Evolutionary conservation across 208 protist genomes (phyloP).

Genomic region (Crithidia thermophila): DNA sequence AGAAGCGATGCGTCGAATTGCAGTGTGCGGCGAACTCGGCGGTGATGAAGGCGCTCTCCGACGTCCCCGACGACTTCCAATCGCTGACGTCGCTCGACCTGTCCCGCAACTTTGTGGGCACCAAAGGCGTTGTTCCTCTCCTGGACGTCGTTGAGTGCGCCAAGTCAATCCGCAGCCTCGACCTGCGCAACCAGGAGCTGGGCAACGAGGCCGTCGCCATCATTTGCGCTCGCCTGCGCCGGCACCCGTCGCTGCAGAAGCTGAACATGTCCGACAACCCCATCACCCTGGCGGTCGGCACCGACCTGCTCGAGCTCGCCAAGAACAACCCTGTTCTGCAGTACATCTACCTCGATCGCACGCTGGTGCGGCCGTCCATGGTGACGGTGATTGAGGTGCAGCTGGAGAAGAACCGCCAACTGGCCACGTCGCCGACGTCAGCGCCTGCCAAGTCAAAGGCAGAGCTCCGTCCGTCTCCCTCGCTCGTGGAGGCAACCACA

Average conservation of each 20-base stretch:
- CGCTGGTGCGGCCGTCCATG: constrained; percentile 51
- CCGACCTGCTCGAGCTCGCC: constrained; percentile 67
- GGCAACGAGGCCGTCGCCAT: constrained; percentile 52
- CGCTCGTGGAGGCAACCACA: neutral
- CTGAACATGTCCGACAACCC: constrained; percentile 87
- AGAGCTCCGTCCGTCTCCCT: too few species aligned
- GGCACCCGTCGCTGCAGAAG: constrained; percentile 63
- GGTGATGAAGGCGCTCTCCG: constrained; percentile 47
- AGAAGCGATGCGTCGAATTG: constrained; percentile 65
- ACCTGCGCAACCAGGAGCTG: constrained; percentile 70
- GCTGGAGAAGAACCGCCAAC: constrained; percentile 51
- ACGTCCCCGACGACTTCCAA: constrained; percentile 68
- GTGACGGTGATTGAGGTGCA: constrained; percentile 53
- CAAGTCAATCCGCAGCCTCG: constrained; percentile 44
- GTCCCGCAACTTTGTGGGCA: constrained; percentile 86
- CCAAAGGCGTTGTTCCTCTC: constrained; percentile 75
- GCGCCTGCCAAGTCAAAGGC: too few species aligned
- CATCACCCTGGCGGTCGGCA: constrained; percentile 69
- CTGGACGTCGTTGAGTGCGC: constrained; percentile 75
- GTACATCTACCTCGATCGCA: constrained; percentile 70
- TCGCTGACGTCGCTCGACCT: constrained; percentile 66
- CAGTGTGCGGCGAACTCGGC: constrained; percentile 69
- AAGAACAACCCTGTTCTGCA: constrained; percentile 65
- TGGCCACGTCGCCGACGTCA: neutral
- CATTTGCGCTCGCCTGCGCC: constrained; percentile 52